Evolutionary conservation across 1,284 basidiomycete species (phyloP), one percentile per base, ranked within the genome.

Genomic region (Pholiota adiposa): DNA sequence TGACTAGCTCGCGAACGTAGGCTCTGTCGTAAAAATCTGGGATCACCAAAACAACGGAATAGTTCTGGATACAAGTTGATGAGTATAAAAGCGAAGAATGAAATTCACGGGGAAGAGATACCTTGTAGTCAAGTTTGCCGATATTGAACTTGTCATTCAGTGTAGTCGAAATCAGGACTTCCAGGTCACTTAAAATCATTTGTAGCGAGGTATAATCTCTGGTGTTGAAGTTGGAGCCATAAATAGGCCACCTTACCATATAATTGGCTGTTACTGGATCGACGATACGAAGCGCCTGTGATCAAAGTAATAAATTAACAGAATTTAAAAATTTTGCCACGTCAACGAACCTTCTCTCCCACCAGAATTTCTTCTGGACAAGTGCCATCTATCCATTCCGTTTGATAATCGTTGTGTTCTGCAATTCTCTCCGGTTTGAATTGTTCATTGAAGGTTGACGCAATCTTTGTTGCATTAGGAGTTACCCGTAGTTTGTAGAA

Each of bases 1-100:
- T 83, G 12, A 88, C 83, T 68, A 97, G 81, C 61, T 92, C 90
- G 59, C 89, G 86, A 53, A 98, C 85, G 70, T 97, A 98, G 16
- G 83, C 76, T 54, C 92, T 81, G 60, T 97, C 92, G 67, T 93
- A 96, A 62, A 96, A 87, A 74, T 99, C 97, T 4, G 97, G 97
- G 27, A 99, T 88, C 46, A 99, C 86, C 3, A 99, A 83, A 34
- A 98, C 87, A 21, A 92, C 90, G 3, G 93, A 94, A 74, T 92
- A 93, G 61, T 93, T 85, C 94, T 95, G 50, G 12, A n/a, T n/a
- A n/a, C n/a, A n/a, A n/a, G n/a, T n/a, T n/a, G n/a, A n/a, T n/a
- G 29, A 14, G 43, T 18, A 7, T 29, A 7, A 11, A 34, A 40
- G 25, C 33, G 19, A n/a, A 0, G 14, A 51, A 38, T 16, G 33